phyloP scores from a whole-genome alignment of 805 yeast species.

The Candida ponderosae region DNA sequence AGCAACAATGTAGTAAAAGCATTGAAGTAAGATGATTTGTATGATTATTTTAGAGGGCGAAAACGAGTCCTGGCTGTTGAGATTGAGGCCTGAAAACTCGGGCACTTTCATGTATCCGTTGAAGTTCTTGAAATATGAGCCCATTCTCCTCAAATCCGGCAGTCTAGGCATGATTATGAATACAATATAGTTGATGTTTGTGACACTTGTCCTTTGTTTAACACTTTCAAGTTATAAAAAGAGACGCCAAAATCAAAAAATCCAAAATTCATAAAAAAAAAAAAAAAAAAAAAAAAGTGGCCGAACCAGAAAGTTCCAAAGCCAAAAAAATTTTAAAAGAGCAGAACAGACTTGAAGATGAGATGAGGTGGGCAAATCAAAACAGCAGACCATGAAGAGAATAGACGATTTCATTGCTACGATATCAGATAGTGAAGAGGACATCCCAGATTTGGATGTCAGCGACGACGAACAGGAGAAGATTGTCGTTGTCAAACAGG shows the following conservation, averaged over 20 bases:
- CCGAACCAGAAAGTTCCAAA: too few relatives aligned
- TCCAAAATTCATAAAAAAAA: background rate
- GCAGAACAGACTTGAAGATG: too few relatives aligned
- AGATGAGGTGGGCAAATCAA: background rate
- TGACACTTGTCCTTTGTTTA: too few relatives aligned
- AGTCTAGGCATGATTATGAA: too few relatives aligned
- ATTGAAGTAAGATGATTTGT: constrained; percentile 74
- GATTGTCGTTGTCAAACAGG: constrained; percentile 5
- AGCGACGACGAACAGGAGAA: constrained; percentile 35
- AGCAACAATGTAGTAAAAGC: constrained; percentile 73
- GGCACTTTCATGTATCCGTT: background rate
- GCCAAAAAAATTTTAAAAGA: too few relatives aligned
- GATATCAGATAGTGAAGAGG: constrained; percentile 71
- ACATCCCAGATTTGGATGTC: constrained; percentile 43
- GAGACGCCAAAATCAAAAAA: too few relatives aligned
- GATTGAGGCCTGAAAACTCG: background rate
- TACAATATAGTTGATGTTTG: too few relatives aligned
- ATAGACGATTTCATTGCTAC: constrained; percentile 63
- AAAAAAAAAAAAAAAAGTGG: background rate
- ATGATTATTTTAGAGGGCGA: constrained; percentile 53
- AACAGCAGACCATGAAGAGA: too few relatives aligned
- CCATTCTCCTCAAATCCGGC: background rate
- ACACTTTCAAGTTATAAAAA: too few relatives aligned
- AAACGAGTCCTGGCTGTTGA: constrained; percentile 28
- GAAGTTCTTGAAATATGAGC: background rate